Base-by-base conservation (phyloP, 2,329 filamentous ascomycete species). In the Triangularia setosa region DNA sequence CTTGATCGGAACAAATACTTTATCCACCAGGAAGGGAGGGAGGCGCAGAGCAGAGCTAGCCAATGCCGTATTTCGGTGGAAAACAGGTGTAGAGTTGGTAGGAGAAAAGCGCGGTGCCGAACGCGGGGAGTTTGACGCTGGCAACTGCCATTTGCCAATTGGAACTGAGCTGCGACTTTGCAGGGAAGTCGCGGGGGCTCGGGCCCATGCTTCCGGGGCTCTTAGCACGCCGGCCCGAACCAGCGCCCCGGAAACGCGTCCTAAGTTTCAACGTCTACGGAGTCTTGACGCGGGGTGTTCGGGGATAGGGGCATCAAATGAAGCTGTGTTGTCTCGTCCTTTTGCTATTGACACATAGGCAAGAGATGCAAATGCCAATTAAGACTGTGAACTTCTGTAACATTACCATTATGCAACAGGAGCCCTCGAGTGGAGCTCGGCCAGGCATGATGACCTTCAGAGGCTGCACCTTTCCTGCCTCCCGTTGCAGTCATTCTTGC, bases 101-200 rank as follows among this genome's bases (percentile, higher is more conserved):
- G 63, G 63, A 64, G 63, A 64, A 64, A 61, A 61, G 16, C 60
- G 59, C 23, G 33, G 55, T 53, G 27, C 30, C 54, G 55, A 48
- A 44, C 27, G 56, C 64, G 60, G 60, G 53, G 53, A 62, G 28
- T 48, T 23, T 48, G 40, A 40, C 52, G 18, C 44, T 28, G 11
- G 16, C 28, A 62, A 62, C 40, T 60, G 58, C 40, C 18, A 27
- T 56, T 40, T 23, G 48, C 48, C 48, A 62, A 62, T 55, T 62
- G 54, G 25, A 61, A 33, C 30, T 33, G 11, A 33, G 4, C 30
- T 33, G 30, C 35, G 3, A n/a, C 16, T 48, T 48, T 18, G 23
- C 35, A 53, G 40, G 23, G 24, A 30, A 60, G 12, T 27, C 40
- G 58, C 24, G 58, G 58, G 58, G 58, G 40, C 25, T 16, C 35